Conservation (phyloP, 176 grass and related monocot genomes). For the Aegilops bicornis region DNA sequence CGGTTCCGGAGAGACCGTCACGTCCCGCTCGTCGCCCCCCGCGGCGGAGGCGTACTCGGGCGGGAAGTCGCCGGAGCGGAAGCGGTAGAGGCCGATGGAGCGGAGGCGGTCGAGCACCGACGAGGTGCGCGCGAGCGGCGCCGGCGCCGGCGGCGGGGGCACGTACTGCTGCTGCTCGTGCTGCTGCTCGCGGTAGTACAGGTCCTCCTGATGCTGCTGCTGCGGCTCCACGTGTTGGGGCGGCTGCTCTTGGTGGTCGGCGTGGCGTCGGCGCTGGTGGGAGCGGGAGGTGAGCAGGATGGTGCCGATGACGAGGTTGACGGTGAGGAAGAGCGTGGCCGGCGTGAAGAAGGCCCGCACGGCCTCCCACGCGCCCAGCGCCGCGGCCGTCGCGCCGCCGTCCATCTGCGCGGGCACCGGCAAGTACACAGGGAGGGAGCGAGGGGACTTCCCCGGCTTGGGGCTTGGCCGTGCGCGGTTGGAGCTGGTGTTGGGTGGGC, state of each 20-base stretch:
- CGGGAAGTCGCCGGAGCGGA: conserved; percentile 72
- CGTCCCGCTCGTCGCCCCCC: background rate
- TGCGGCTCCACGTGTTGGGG: background rate
- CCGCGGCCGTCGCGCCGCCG: background rate
- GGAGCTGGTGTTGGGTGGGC: no score
- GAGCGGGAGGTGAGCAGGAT: conserved; percentile 70
- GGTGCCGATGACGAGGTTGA: conserved; percentile 96
- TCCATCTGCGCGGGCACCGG: conserved; percentile 4
- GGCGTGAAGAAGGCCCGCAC: conserved; percentile 58
- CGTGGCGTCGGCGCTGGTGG: conserved; percentile 23
- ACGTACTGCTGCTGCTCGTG: conserved; percentile 13
- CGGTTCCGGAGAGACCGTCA: background rate
- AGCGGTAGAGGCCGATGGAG: conserved; percentile 65
- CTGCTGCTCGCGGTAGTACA: background rate
- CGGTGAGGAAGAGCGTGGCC: conserved; percentile 61
- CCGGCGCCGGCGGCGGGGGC: conserved; percentile 16
- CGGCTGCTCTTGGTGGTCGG: background rate
- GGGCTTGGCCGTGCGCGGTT: background rate
- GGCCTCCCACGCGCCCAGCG: conserved; percentile 43
- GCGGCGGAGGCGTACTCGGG: background rate
- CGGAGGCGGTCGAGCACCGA: conserved; percentile 62
- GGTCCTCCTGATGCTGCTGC: background rate
- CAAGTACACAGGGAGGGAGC: no score
- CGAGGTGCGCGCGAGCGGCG: conserved; percentile 50
- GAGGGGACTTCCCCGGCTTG: background rate